Base-by-base conservation (phyloP, 2,329 filamentous ascomycete genomes). In the Xylariales sp. region DNA sequence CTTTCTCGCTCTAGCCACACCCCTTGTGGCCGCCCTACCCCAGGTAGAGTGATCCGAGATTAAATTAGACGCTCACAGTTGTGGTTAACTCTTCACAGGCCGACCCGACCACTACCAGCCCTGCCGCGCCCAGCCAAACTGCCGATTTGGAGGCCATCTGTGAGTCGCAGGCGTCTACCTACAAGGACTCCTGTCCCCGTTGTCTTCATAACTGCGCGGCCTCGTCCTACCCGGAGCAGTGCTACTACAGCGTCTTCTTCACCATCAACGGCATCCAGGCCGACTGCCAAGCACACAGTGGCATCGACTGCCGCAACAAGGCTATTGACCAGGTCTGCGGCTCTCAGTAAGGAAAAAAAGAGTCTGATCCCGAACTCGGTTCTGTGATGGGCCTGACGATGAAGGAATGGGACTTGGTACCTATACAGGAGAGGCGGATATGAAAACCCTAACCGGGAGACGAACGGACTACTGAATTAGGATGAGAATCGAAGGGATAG, bases 201-300 rank as follows among this genome's bases (percentile, higher is more conserved):
- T 74, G 72, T 32, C 61, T 69, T 6, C 58, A 69, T 10, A 62
- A 54, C 53, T 74, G 72, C 62, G 59, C 53, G 16, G 50, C 18
- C 30, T 59, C 54, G 12, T 34, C 67, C 4, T 60, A 54, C 18
- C 64, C 63, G 39, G 63, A 67, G 6, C 43, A 71, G 32, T 74
- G 72, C 67, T 66, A 64, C 52, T 67, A 65, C 55, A 72, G 69
- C 63, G 46, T 67, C 36, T 74, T 73, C 58, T 65, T 54, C 41
- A 41, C 56, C 34, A 43, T 74, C 69, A 74, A 74, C 55, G 54
- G 36, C 52, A 62, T 69, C 57, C 43, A 74, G 46, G 34, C 72
- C 5, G 50, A 70, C 57, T 74, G 72, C 59, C 62, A 67, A 68
- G 65, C 69, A 1, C 71, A 69, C 9, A 69, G 71, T 23, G 71